Base-by-base conservation (phyloP, 2,329 filamentous ascomycete species). In the Penicillium sp. region DNA sequence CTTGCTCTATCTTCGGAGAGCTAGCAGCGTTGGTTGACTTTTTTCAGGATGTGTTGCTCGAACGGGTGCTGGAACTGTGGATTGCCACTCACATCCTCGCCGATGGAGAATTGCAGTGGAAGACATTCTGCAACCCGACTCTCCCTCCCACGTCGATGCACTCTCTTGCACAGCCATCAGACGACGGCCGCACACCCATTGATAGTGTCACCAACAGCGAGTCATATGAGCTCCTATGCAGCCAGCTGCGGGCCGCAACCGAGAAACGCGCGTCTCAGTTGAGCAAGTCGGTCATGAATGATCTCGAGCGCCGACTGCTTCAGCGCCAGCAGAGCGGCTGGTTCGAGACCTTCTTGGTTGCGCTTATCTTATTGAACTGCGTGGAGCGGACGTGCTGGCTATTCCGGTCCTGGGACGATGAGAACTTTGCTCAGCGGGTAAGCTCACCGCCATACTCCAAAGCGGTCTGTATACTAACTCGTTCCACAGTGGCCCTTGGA, bases 351-450 rank as follows among this genome's bases (percentile, higher is more conserved):
- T 81, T 81, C 59, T 64, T 83, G 15, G 75, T 77, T 6, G 73
- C 78, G 0, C 69, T 82, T n/a, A 70, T 82, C 15, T 67, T 82
- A 0, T 67, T 83, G 22, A 78, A 76, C 51, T 80, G 77, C 53
- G 76, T 81, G 15, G 80, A 82, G 64, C 72, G 79, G 47, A 79
- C 79, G 65, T 77, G 77, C 59, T 79, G 77, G 71, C 66, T 80
- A 3, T 82, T 79, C 64, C 73, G 71, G 28, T 73, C 69, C 1
- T 79, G 75, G 75, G 75, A 78, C 32, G 65, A 69, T 41, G 66
- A 70, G 40, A 60, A 60, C 33, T 69, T 67, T 53, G 48, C 59
- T 21, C 61, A 64, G 46, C 64, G 64, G 19, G 67, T 70, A 61
- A 61, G 65, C 12, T 3, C 17, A 21, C 12, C 21, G n/a, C n/a